Evolutionary conservation across 805 yeast genomes (phyloP).

Genomic region (Ogataea wickerhamii): DNA sequence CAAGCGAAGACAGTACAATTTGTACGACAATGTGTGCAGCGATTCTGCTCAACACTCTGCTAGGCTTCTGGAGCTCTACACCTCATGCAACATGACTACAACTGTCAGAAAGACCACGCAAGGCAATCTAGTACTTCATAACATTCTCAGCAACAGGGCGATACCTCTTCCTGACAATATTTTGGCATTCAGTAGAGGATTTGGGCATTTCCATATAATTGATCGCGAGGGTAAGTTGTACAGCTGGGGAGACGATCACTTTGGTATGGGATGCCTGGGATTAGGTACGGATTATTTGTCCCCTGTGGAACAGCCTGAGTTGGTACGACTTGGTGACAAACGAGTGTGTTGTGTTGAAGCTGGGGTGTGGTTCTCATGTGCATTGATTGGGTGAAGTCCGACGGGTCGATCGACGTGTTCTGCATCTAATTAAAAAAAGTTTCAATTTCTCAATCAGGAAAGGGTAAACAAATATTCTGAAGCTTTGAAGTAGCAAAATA

Average conservation of each 20-base stretch:
- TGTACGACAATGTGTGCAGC: neutral
- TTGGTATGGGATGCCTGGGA: conserved; percentile 13
- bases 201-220: conserved; percentile 10
- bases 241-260: conserved; percentile 14
- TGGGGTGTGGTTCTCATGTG: conserved; percentile 15
- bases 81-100: conserved; percentile 14
- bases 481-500: no score
- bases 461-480: conserved; percentile 6
- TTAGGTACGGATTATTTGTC: conserved; percentile 4
- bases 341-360: conserved; percentile 11
- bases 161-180: conserved; percentile 1
- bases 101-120: conserved; percentile 3
- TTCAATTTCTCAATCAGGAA: conserved; percentile 5
- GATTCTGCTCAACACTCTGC: neutral
- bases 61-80: conserved; percentile 5
- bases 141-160: conserved; percentile 10
- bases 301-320: conserved; percentile 5
- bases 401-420: conserved; percentile 1
- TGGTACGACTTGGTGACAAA: conserved; percentile 2
- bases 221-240: conserved; percentile 6
- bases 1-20: conserved; percentile 3
- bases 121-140: conserved; percentile 5
- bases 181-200: conserved; percentile 10
- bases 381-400: conserved; percentile 2
- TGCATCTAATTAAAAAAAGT: neutral